Percentiles rank a stretch among this genome's conserved stretches.
Evolutionary conservation across 2,329 filamentous ascomycete species (phyloP).

Genomic region (Geosmithia putterillii): DNA sequence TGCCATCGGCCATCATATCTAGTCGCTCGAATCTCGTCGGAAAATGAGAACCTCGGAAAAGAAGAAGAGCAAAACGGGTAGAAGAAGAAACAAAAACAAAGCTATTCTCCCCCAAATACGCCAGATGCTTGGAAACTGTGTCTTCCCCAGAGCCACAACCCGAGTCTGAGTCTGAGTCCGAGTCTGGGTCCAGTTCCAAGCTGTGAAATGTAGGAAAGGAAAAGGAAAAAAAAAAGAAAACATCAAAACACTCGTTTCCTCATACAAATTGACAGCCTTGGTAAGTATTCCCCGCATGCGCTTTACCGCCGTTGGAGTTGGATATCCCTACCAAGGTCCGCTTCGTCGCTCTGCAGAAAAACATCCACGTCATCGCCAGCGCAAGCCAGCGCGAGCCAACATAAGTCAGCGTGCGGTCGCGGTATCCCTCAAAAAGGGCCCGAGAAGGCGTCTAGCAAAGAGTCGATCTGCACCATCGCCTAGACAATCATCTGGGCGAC

Average conservation of each 20-base stretch:
- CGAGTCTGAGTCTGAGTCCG: too few relatives aligned
- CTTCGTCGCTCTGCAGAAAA: neutral
- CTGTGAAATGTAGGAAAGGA: neutral
- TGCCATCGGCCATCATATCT: neutral
- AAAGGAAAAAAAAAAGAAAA: conserved; percentile 1
- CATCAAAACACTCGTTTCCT: neutral
- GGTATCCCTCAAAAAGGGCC: too few relatives aligned
- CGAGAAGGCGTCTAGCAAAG: too few relatives aligned
- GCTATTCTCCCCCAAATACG: neutral
- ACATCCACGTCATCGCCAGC: too few relatives aligned
- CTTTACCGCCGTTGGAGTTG: too few relatives aligned
- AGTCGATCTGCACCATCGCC: too few relatives aligned
- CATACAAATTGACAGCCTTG: neutral
- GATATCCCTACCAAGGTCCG: neutral
- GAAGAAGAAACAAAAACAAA: neutral
- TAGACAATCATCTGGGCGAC: conserved; percentile 98
- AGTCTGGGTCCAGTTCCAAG: too few relatives aligned
- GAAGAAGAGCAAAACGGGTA: neutral
- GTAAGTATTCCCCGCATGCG: neutral
- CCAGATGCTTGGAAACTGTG: neutral
- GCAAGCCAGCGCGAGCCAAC: too few relatives aligned
- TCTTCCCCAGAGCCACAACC: too few relatives aligned
- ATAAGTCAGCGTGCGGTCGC: too few relatives aligned
- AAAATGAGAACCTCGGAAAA: neutral
- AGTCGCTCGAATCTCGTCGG: neutral